Base-by-base conservation (phyloP, 2,329 filamentous ascomycete genomes). In the Penicillium concentricum region DNA sequence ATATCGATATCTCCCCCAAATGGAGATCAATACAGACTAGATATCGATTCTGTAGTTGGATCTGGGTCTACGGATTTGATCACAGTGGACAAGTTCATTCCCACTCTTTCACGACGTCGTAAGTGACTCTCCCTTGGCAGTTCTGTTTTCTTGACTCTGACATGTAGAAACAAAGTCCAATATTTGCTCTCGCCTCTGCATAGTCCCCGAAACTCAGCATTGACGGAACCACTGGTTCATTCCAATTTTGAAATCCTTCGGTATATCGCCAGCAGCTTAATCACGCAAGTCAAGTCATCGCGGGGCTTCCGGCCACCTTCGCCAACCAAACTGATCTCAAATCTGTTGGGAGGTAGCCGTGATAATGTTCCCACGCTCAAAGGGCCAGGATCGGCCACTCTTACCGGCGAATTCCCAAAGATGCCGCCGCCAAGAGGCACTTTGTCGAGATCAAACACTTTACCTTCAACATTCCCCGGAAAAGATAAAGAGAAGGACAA, bases 321-420 rank as follows among this genome's bases (percentile, higher is more conserved):
- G 0, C 92, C 93, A 0, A 90, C 95, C 46, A 97, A 97, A 72
- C 82, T 96, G 68, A 80, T 97, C 16, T 95, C 92, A 0, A 96
- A 84, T 68, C 84, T 97, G 52, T 85, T 95, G 66, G 84, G 85
- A 34, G 84, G 85, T 24, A 83, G 81, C 54, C 71, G 74, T 56
- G 73, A 75, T 8, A 65, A 67, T 32, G 66, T 71, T 20, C 60
- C 73, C 7, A 65, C 66, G 1, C 61, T 67, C n/a, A 77, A 74
- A 58, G 61, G 67, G 22, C 71, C 74, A 34, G 69, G 66, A 6
- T 70, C 71, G 50, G 63, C 71, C 52, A 72, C 76, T 12, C 56
- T 75, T 10, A 61, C 79, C 15, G 74, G 75, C 13, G 76, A 76
- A 55, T 75, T 79, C 47, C 79, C 79, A 2, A 74, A 73, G 37